These are phyloP conservation scores for Fusarium sp. DNA, from an alignment of 2,329 filamentous ascomycete genomes.

Conservation along the genomic window DNA sequence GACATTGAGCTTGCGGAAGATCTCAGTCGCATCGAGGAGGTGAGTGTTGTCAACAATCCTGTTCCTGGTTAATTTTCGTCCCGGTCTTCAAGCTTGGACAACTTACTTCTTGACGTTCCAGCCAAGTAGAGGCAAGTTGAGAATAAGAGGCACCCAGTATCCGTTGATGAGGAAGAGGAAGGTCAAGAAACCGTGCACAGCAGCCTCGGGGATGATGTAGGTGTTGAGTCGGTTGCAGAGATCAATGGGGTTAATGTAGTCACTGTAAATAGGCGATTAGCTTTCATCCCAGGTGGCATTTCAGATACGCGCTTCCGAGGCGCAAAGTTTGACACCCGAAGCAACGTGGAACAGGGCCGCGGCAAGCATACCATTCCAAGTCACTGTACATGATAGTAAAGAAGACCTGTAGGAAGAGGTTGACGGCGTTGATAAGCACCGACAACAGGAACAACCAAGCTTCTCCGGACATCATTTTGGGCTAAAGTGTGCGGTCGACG, in stretches of 20 bases:
- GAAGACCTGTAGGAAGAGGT: constrained; percentile 99
- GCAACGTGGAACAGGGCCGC: constrained; percentile 13
- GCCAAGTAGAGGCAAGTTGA: constrained; percentile 90
- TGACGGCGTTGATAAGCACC: constrained; percentile 99
- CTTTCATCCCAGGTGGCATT: constrained; percentile 12
- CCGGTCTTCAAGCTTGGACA: background rate
- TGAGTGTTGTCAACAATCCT: constrained; percentile 98
- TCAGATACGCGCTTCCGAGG: constrained; percentile 26
- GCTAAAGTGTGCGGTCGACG: constrained; percentile 33
- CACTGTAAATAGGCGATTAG: constrained; percentile 65
- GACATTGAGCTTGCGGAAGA: constrained; percentile 98
- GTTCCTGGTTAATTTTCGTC: constrained; percentile 37
- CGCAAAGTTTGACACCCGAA: constrained; percentile 30
- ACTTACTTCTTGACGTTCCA: constrained; percentile 99
- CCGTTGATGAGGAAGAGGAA: constrained; percentile 98
- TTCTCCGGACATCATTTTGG: constrained; percentile 85
- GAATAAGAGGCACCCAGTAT: constrained; percentile 93
- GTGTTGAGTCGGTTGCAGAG: constrained; percentile 99
- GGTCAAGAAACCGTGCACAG: constrained; percentile 95
- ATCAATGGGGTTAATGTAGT: constrained; percentile 99
- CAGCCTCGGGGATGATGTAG: constrained; percentile 98
- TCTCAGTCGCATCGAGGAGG: constrained; percentile 96
- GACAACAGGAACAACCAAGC: constrained; percentile 98
- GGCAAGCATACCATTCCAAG: constrained; percentile 86
- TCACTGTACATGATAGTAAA: constrained; percentile 99